Percentiles rank a stretch among this genome's conserved stretches.
These are phyloP conservation scores for Dactylorhiza incarnata DNA, from an alignment of 106 monocot genomes.

Conservation along the genomic window DNA sequence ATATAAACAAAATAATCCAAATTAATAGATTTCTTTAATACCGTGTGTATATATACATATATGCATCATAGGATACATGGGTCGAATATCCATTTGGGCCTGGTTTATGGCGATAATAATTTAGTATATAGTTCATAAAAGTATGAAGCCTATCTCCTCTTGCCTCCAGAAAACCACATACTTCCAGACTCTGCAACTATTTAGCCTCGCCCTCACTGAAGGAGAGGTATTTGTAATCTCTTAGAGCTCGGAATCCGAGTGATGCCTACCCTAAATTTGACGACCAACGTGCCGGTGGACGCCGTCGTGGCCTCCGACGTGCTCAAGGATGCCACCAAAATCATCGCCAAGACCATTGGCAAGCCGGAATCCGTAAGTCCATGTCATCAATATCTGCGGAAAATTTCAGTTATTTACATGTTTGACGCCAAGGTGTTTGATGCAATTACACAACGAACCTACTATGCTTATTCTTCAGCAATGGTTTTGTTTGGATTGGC, in stretches of 20 bases:
- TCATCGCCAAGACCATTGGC: constrained; percentile 77
- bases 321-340: constrained; percentile 65
- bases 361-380: constrained; percentile 81
- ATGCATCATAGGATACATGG: too few relatives aligned
- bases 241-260: not conserved
- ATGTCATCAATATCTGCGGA: not conserved
- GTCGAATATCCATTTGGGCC: too few relatives aligned
- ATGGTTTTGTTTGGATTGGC: not conserved
- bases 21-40: too few relatives aligned
- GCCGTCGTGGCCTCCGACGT: constrained; percentile 79
- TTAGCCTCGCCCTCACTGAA: too few relatives aligned
- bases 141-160: not conserved
- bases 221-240: not conserved
- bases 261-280: constrained; percentile 85
- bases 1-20: too few relatives aligned
- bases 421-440: constrained; percentile 17
- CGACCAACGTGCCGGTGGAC: constrained; percentile 77
- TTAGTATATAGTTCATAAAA: too few relatives aligned
- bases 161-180: not conserved
- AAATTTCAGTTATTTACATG: not conserved
- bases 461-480: not conserved
- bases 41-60: too few relatives aligned
- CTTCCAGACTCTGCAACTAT: not conserved
- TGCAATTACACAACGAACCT: constrained; percentile 12
- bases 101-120: too few relatives aligned